Evolutionary conservation across 179 eudicot species (phyloP), one percentile per base, ranked within the genome.

Genomic region (Patellifolia procumbens): DNA sequence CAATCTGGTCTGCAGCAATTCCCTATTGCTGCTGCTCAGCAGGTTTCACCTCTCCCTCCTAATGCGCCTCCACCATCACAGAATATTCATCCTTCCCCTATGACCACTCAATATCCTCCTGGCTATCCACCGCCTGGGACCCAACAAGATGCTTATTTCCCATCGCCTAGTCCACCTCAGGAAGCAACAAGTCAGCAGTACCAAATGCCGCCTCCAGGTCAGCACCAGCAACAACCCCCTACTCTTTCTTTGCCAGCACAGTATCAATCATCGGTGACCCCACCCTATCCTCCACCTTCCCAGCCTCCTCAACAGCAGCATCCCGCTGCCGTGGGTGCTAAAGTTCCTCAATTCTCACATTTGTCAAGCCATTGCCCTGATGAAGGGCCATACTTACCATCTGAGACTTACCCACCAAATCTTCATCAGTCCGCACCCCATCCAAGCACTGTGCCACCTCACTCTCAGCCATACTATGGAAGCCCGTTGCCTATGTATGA

Each of bases 401-500:
- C 88, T 0, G 96, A 82, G 79, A 83, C 62, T 62, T 91, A 86
- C 66, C 89, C 85, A 59, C 74, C 85, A 15, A 80, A 76, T 77
- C 76, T 67, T 45, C 89, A 70, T 72, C 90, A 86, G 56, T 85
- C 88, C 4, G 24, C 68, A 49, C 53, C 86, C 60, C 88, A 77
- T 76, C 85, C 91, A 31, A 78, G 87, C 37, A 67, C 78, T 73
- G 88, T 81, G 20, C 80, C 86, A 34, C 85, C 87, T 68, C 81
- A 83, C 48, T 73, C 88, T 22, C 97, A 88, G 76, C 92, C 85
- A 72, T 89, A 83, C 61, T 91, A 86, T 48, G 87, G 89, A 32
- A 71, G 84, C 76, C 74, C 89, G 31, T 45, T 89, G 22, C 76
- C 80, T 61, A 74, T 81, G 85, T 87, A 85, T 74, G 96, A 89